phyloP scores from a whole-genome alignment of 495 filamentous ascomycete species.

The Aspergillus baeticus region DNA sequence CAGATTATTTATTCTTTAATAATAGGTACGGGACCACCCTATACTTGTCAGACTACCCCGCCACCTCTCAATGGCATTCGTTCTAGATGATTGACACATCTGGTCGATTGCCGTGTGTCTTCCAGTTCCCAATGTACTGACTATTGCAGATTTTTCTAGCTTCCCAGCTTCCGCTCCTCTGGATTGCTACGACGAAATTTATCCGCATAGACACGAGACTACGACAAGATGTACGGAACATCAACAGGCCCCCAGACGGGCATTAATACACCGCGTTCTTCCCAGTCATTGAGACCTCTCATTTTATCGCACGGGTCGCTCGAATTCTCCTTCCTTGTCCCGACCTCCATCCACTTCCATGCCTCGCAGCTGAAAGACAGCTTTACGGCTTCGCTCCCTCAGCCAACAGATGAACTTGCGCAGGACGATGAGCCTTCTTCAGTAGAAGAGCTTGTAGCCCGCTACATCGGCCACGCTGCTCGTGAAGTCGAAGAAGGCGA shows the following conservation, averaged over 20 bases:
- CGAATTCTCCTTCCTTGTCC: constrained; percentile 91
- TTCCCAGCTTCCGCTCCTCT: background rate
- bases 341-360: constrained; percentile 91
- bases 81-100: background rate
- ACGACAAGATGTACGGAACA: constrained; percentile 78
- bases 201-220: constrained; percentile 20
- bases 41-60: background rate
- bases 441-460: constrained; percentile 80
- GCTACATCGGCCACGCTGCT: constrained; percentile 87
- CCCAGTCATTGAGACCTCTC: constrained; percentile 85
- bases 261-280: constrained; percentile 90
- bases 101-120: background rate
- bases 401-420: constrained; percentile 92
- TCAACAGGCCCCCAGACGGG: constrained; percentile 84
- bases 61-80: constrained; percentile 1
- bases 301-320: constrained; percentile 89
- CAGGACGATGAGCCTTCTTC: constrained; percentile 98
- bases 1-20: constrained; percentile 7
- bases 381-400: constrained; percentile 79
- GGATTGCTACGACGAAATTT: constrained; percentile 9
- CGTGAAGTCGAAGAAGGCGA: constrained; percentile 85
- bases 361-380: constrained; percentile 87
- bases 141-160: constrained; percentile 6
- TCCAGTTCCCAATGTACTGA: background rate
- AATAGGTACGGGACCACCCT: background rate